Evolutionary conservation across 202 grass and related monocot genomes (phyloP).

Genomic region (Cymbopogon flexuosus): DNA sequence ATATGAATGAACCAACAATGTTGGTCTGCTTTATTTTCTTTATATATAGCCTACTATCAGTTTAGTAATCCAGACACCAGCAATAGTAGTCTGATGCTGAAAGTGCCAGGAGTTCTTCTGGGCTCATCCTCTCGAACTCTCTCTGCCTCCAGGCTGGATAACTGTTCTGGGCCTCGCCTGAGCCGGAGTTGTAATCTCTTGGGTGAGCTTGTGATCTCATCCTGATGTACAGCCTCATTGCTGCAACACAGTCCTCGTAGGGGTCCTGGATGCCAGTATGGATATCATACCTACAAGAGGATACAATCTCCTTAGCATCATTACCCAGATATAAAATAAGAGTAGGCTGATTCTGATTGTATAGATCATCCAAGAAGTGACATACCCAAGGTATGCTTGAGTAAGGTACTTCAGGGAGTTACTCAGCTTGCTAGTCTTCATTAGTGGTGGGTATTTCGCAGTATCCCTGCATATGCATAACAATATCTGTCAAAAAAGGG

Average conservation of each 20-base stretch:
- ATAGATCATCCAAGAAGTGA: not conserved
- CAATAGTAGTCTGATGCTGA: slow-evolving; percentile 86
- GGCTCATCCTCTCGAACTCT: slow-evolving; percentile 79
- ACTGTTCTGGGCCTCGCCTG: slow-evolving; percentile 51
- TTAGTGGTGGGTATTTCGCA: slow-evolving; percentile 74
- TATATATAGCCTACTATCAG: not conserved
- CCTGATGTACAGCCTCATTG: slow-evolving; percentile 67
- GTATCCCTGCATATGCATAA: slow-evolving; percentile 54
- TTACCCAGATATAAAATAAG: not conserved
- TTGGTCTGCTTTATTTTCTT: slow-evolving; percentile 32
- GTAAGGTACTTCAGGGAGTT: slow-evolving; percentile 82
- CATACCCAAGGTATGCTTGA: slow-evolving; percentile 86
- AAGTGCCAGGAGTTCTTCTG: slow-evolving; percentile 62
- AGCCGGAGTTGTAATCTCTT: slow-evolving; percentile 48
- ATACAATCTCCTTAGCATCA: slow-evolving; percentile 6
- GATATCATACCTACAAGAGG: slow-evolving; percentile 56
- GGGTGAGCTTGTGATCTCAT: slow-evolving; percentile 66
- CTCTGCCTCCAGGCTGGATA: slow-evolving; percentile 71
- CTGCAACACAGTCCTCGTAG: slow-evolving; percentile 58
- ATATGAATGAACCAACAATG: slow-evolving; percentile 16
- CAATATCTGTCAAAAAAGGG: not conserved
- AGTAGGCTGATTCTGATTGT: not conserved
- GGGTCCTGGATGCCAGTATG: slow-evolving; percentile 62
- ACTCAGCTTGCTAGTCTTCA: slow-evolving; percentile 94
- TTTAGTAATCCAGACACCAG: slow-evolving; percentile 78